Percentiles rank a stretch among this genome's conserved stretches.
Evolutionary conservation across 1,284 basidiomycete species (phyloP).

Genomic region (Boletus semigastroideus): DNA sequence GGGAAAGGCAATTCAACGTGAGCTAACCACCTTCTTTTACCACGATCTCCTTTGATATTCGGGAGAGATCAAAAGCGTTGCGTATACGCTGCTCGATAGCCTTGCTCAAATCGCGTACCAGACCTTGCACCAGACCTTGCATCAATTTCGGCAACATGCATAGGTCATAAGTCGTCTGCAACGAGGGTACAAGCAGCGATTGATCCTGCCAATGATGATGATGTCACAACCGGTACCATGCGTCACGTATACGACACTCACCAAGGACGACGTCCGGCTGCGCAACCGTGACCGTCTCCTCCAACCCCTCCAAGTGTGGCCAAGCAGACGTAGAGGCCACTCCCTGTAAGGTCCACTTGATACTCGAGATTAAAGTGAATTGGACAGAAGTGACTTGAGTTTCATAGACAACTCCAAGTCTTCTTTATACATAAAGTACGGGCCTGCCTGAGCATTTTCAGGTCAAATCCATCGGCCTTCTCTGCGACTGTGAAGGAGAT

Average conservation of each 20-base stretch:
- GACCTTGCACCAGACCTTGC: conserved; percentile 60
- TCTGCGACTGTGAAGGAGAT: not conserved
- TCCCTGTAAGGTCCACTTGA: not conserved
- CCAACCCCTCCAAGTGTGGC: conserved; percentile 7
- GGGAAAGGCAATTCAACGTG: not conserved
- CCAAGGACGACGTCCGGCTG: conserved; percentile 74
- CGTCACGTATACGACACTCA: conserved; percentile 37
- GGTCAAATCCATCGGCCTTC: no score
- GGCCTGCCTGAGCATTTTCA: no score
- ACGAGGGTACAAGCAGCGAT: conserved; percentile 82
- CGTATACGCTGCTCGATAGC: conserved; percentile 81
- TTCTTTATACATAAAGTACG: not conserved
- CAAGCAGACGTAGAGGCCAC: not conserved
- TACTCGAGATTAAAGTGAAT: not conserved
- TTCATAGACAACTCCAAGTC: not conserved
- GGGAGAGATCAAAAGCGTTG: conserved; percentile 81
- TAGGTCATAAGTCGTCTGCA: conserved; percentile 95
- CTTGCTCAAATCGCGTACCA: conserved; percentile 77
- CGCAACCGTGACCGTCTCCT: conserved; percentile 89
- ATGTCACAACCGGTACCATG: conserved; percentile 1
- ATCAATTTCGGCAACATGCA: conserved; percentile 83
- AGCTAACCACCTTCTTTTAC: conserved; percentile 61
- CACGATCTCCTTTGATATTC: conserved; percentile 80
- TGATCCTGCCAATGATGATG: conserved; percentile 71
- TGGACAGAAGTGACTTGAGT: not conserved